Conservation (phyloP, 148 eudicot species). For the Camellia japonica region DNA sequence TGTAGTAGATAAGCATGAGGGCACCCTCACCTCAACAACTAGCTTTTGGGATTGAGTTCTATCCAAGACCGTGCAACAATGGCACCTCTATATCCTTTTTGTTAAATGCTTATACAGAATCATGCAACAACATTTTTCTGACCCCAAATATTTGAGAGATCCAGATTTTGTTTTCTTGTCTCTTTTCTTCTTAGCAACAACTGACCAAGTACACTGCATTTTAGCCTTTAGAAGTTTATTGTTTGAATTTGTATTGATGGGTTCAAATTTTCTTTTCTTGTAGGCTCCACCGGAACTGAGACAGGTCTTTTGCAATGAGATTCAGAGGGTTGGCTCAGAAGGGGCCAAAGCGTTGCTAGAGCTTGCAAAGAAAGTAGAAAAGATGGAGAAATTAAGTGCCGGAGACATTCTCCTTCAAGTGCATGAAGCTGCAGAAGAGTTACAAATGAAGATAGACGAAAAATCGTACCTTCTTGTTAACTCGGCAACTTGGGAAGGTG, state of each 20-base stretch:
- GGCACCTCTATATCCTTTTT: not conserved
- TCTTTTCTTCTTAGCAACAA: not conserved
- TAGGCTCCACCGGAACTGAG: slow-evolving; percentile 64
- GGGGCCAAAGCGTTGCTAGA: slow-evolving; percentile 51
- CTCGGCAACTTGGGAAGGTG: slow-evolving; percentile 41
- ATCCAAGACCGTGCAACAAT: too few relatives aligned
- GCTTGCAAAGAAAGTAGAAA: slow-evolving; percentile 57
- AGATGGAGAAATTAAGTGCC: slow-evolving; percentile 58
- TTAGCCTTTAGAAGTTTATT: not conserved
- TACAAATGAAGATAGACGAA: slow-evolving; percentile 61
- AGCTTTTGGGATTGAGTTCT: too few relatives aligned
- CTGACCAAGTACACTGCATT: not conserved
- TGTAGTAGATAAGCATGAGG: too few relatives aligned
- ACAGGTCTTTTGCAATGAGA: slow-evolving; percentile 43
- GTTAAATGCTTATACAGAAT: not conserved
- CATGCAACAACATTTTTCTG: not conserved
- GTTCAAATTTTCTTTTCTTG: not conserved
- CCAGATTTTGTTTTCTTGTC: not conserved
- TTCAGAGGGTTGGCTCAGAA: slow-evolving; percentile 54
- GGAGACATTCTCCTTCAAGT: slow-evolving; percentile 38
- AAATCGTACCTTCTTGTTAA: slow-evolving; percentile 62
- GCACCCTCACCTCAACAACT: too few relatives aligned
- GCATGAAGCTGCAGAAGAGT: slow-evolving; percentile 65
- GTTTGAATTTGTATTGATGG: not conserved
- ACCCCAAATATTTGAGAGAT: not conserved